Base-by-base conservation (phyloP, 148 eudicot genomes). In the Rheum nobile region DNA sequence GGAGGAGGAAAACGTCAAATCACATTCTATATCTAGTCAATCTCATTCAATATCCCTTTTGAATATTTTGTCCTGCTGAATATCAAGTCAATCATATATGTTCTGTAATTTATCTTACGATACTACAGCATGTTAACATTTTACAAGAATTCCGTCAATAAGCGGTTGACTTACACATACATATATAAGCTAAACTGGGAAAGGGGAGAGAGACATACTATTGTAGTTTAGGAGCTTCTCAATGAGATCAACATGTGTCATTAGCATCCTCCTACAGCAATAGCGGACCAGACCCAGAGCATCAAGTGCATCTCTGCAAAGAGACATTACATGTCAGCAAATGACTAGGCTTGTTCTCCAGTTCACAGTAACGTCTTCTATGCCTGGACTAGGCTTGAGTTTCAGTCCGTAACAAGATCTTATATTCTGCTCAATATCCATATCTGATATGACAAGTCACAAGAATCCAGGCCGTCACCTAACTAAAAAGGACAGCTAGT, bases 151-250 rank as follows among this genome's bases (percentile, higher is more conserved):
- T 43, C 47, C 13, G 9, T 43, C 47, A 43, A 43, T 43, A 12
- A 43, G 47, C 47, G 8, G 7, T 38, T 4, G 8, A 38, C 41
- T 6, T 1, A 21, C 19, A 24, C 57, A 21, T 21, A n/a, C 9
- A 19, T 19, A 52, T 9, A 5, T 52, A 52, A 24, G 57, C 1
- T 13, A 43, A 43, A 1, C 0, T 43, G 47, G 47, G 16, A 43
- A 43, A 43, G 47, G 26, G 26, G 57, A 31, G 63, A 38, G 71
- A 39, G 71, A 46, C 21, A 14, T 84, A 91, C 98, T 86, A 79
- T 94, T 94, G 85, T 94, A 94, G 90, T 94, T 91, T 73, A 94
- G 82, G 73, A 94, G 91, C 88, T 94, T 94, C 90, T 94, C 98
- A 73, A 94, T 94, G 83, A 94, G 89, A 76, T 94, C 98, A 52